A percentile compares a stretch with the other conserved stretches of the same genome.
Conservation (phyloP, 2,329 filamentous ascomycete genomes). For the Fusarium avenaceum region DNA sequence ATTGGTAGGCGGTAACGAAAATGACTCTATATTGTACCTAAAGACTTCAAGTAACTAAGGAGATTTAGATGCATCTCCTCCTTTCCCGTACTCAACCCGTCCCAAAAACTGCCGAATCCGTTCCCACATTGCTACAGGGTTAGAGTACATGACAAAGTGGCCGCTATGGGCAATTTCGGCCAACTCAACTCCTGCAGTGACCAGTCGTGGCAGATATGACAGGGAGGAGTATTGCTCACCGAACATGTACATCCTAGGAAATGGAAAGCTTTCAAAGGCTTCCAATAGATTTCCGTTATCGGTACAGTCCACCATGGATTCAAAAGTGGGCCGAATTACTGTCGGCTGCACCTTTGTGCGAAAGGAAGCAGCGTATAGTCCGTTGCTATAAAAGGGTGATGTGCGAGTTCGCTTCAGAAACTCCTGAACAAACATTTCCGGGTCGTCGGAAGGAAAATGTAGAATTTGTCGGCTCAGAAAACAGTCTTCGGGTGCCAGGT, state of each 20-base stretch:
- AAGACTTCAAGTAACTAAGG: too few relatives aligned
- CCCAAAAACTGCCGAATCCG: not conserved
- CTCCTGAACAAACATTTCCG: not conserved
- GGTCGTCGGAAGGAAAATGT: not conserved
- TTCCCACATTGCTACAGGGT: not conserved
- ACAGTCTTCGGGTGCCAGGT: constrained; percentile 1
- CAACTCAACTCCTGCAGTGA: not conserved
- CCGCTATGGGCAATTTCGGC: not conserved
- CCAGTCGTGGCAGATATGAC: not conserved
- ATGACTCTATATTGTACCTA: too few relatives aligned
- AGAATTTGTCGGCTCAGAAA: constrained; percentile 2
- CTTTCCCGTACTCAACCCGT: too few relatives aligned
- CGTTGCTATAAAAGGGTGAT: not conserved
- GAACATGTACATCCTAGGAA: constrained; percentile 2
- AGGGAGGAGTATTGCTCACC: not conserved
- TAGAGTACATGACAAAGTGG: constrained; percentile 3
- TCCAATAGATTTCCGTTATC: not conserved
- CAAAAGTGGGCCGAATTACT: constrained; percentile 1
- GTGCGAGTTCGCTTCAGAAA: not conserved
- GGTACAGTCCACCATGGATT: constrained; percentile 3
- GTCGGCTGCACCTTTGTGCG: not conserved
- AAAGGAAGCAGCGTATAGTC: not conserved
- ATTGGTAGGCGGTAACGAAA: too few relatives aligned
- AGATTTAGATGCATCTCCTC: too few relatives aligned
- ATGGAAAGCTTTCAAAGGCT: not conserved